These are phyloP conservation scores for Clitoria ternatea DNA, from an alignment of 306 rosid species.

Conservation along the genomic window DNA sequence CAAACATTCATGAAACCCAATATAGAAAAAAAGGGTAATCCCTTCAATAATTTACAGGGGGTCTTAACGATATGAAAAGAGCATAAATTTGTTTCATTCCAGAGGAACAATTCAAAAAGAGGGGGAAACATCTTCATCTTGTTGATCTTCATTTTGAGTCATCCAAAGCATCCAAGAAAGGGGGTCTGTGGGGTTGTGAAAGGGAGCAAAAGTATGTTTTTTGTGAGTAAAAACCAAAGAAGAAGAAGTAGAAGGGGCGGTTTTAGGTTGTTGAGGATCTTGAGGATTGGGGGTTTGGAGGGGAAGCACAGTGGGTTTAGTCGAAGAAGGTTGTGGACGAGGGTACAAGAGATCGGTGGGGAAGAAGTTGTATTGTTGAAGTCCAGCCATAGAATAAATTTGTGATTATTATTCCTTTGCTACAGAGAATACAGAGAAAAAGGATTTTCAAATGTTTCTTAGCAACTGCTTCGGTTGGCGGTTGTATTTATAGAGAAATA, in stretches of 20 bases:
- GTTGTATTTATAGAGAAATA: conserved; percentile 29
- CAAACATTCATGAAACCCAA: background rate
- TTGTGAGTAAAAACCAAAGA: conserved; percentile 8
- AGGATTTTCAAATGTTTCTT: background rate
- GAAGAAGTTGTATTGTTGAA: conserved; percentile 69
- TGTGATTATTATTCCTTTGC: background rate
- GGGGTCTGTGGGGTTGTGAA: conserved; percentile 14
- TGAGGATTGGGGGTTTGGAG: conserved; percentile 4
- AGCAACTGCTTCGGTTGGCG: background rate
- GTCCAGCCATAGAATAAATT: conserved; percentile 69
- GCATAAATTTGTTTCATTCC: background rate
- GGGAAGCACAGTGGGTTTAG: conserved; percentile 23
- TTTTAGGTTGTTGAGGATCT: conserved; percentile 16
- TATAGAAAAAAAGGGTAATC: background rate
- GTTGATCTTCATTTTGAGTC: conserved; percentile 12
- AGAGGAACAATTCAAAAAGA: conserved; percentile 13
- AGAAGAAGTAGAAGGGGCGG: conserved; percentile 15
- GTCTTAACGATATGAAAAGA: background rate
- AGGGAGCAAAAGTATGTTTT: background rate
- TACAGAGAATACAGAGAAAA: background rate
- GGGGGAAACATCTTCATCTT: background rate
- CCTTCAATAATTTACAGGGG: conserved; percentile 24
- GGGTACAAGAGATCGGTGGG: conserved; percentile 65
- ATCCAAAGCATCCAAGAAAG: conserved; percentile 26
- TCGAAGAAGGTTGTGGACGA: conserved; percentile 36